Base-by-base conservation (phyloP, 768 basidiomycete genomes). In the Boletus coccyginus region DNA sequence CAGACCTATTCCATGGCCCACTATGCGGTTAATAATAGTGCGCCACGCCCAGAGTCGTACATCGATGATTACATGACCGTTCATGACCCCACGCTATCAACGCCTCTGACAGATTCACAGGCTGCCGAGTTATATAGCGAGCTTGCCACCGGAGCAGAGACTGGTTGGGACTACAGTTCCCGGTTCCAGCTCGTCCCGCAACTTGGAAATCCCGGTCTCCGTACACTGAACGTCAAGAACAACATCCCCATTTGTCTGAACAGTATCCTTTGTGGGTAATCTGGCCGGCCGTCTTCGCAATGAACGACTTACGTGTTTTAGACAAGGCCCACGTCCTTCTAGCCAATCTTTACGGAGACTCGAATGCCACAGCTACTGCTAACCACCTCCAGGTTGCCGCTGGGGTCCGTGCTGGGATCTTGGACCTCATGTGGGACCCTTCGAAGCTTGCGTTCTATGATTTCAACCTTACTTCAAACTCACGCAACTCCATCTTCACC, bases 371-470 rank as follows among this genome's bases (percentile, higher is more conserved):
- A 0, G 76, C 77, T 6, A 79, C 78, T 0, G 64, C 73, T 3
- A 68, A 72, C 29, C 92, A 94, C 64, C 75, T 70, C 17, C 62
- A 76, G 24, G 77, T 80, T 3, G 92, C 93, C 0, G 70, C 78
- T 0, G 71, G 74, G 9, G 73, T 92, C 42, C 82, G 83, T 55
- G 77, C 73, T 21, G 94, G 86, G 1, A 83, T 97, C 57, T 74
- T 97, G 36, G 95, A 98, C 68, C 81, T 97, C 10, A 77, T 84
- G 72, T 97, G 94, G 94, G 90, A 96, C 66, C 61, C 83, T 0
- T 72, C 75, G 9, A 90, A 89, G 76, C 76, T 92, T n/a, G 88
- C 88, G 0, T 96, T 95, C 73, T 95, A 95, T 64, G 94, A 96
- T 71, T 97, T 89, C 73, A 92, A 93, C 69, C 70, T 87, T 40